A percentile compares a stretch with the other conserved stretches of the same genome.
phyloP scores from a whole-genome alignment of 2,329 filamentous ascomycete genomes.

The Colletotrichum siamense region DNA sequence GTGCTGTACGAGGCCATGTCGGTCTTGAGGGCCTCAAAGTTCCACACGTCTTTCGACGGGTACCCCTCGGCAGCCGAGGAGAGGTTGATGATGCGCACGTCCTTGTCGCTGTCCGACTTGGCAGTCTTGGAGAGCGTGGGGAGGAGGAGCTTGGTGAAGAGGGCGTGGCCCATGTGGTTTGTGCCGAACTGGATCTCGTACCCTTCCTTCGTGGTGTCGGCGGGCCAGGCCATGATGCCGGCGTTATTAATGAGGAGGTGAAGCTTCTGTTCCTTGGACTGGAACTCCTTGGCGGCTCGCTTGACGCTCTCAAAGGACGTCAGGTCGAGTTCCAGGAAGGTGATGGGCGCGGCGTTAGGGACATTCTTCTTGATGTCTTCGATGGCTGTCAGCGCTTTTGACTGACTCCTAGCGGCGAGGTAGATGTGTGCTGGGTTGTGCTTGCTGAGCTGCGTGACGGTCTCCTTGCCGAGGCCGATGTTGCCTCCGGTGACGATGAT shows the following conservation, averaged over 20 bases:
- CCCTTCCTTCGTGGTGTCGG: conserved; percentile 45
- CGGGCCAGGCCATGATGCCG: conserved; percentile 44
- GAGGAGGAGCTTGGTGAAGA: conserved; percentile 44
- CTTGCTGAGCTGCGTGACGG: conserved; percentile 17
- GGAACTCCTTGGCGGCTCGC: conserved; percentile 42
- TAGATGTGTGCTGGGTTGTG: conserved; percentile 21
- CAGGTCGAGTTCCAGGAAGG: conserved; percentile 49
- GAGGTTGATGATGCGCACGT: conserved; percentile 22
- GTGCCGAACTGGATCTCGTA: conserved; percentile 55
- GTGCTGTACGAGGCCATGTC: conserved; percentile 32
- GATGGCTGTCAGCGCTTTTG: conserved; percentile 38
- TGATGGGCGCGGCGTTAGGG: conserved; percentile 23
- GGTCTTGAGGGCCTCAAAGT: conserved; percentile 23
- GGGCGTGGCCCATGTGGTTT: conserved; percentile 55
- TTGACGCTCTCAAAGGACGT: conserved; percentile 47
- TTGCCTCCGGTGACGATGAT: conserved; percentile 32
- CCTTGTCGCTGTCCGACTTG: neutral
- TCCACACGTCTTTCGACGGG: neutral
- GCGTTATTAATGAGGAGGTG: conserved; percentile 54
- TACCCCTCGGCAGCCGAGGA: conserved; percentile 18
- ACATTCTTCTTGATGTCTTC: conserved; percentile 36
- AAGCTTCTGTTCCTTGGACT: conserved; percentile 34
- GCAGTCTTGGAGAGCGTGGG: conserved; percentile 34
- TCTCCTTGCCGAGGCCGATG: conserved; percentile 28
- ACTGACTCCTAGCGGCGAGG: conserved; percentile 19